Base-by-base conservation (phyloP, 495 filamentous ascomycete species). In the Bacidia gigantensis region DNA sequence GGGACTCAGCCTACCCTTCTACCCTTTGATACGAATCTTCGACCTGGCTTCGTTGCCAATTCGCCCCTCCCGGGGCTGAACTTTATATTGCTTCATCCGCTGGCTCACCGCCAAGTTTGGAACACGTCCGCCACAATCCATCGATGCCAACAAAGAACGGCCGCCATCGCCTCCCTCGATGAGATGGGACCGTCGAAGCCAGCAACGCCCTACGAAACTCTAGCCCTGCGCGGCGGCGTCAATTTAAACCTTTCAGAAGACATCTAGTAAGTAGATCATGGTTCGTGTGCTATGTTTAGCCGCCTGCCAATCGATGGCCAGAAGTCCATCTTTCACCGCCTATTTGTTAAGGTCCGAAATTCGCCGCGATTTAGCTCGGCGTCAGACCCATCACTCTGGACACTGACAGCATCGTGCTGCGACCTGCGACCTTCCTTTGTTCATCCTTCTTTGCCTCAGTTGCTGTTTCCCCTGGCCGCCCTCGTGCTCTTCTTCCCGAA, bases 251-350 rank as follows among this genome's bases (percentile, higher is more conserved):
- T 50, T 20, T 50, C 25, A 50, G 25, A 14, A 25, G 11, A 25
- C 23, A 22, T 20, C 47, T 50, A 50, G 18, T 14, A 12, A 50
- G 47, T 25, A 50, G 24, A 50, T 38, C n/a, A 17, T 50, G 47
- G 47, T 50, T 50, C 47, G 11, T 50, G 24, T 29, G n/a, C n/a
- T 35, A 18, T 14, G 23, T 32, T 26, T 18, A 38, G 10, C 17
- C 47, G 47, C 47, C 47, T 50, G 26, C 47, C 47, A 50, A 50
- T 50, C 23, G 25, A 21, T 38, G 10, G 25, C 17, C 47, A 20
- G 32, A 14, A 35, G n/a, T 32, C 12, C 47, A 35, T n/a, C 25
- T 35, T 12, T 50, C 47, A 50, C 47, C 47, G 47, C 47, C 38
- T 21, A 50, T 38, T 50, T 25, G 47, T 5, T 17, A 35, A 35